These are phyloP conservation scores for Aspergillus hortae DNA, from an alignment of 2,329 filamentous ascomycete species.

Conservation along the genomic window DNA sequence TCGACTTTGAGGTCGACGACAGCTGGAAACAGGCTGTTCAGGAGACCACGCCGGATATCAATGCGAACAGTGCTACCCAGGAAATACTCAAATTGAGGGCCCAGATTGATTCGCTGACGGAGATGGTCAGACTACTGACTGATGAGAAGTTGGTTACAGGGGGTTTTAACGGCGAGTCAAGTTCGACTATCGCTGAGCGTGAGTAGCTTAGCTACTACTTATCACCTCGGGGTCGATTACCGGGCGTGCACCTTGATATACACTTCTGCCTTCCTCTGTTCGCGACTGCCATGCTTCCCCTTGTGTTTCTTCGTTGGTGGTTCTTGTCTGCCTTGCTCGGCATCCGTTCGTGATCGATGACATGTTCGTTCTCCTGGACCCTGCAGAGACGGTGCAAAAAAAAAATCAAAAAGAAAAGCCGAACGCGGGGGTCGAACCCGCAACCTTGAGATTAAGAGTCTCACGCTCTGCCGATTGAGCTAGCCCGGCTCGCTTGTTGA, in stretches of 20 bases:
- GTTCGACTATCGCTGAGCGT: constrained; percentile 10
- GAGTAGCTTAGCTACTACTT: background rate
- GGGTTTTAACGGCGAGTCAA: constrained; percentile 9
- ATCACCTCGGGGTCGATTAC: background rate
- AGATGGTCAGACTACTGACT: constrained; percentile 59
- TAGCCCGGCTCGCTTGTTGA: background rate
- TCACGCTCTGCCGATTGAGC: background rate
- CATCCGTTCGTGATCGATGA: too few species aligned
- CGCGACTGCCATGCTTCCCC: too few species aligned
- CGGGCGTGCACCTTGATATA: too few species aligned
- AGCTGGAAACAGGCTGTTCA: constrained; percentile 82
- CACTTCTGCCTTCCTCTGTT: too few species aligned
- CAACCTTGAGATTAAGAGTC: background rate
- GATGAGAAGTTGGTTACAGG: constrained; percentile 19
- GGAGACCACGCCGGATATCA: constrained; percentile 74
- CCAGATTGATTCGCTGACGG: constrained; percentile 60
- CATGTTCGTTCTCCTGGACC: too few species aligned
- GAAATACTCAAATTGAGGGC: constrained; percentile 51
- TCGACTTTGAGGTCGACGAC: constrained; percentile 73
- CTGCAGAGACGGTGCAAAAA: background rate
- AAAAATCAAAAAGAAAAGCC: background rate
- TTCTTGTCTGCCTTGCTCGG: too few species aligned
- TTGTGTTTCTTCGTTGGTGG: too few species aligned
- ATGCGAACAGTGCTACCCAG: constrained; percentile 70
- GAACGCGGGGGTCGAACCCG: background rate